Evolutionary conservation across 2,329 filamentous ascomycete species (phyloP).

Genomic region (Magnaporthiopsis incrustans): DNA sequence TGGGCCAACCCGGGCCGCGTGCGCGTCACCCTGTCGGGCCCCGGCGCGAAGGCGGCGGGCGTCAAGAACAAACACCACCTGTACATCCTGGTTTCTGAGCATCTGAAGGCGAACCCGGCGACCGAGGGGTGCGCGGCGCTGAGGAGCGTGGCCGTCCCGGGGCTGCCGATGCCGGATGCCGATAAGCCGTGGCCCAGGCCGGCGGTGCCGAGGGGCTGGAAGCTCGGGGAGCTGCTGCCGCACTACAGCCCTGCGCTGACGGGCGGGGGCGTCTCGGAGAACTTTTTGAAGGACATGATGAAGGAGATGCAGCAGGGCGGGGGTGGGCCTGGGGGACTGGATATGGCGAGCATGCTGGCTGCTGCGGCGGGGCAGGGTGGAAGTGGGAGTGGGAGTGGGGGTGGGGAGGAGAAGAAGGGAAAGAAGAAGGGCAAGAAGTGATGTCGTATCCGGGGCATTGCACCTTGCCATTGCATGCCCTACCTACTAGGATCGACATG

Average conservation of each 20-base stretch:
- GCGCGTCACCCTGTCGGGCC: slow-evolving; percentile 60
- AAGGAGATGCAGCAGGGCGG: slow-evolving; percentile 65
- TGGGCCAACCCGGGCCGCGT: slow-evolving; percentile 95
- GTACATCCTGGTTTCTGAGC: slow-evolving; percentile 69
- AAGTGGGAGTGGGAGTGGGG: slow-evolving; percentile 19
- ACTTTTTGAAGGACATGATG: slow-evolving; percentile 96
- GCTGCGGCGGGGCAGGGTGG: slow-evolving; percentile 17
- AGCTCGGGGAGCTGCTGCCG: slow-evolving; percentile 75
- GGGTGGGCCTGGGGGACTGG: slow-evolving; percentile 27
- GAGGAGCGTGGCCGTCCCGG: slow-evolving; percentile 58
- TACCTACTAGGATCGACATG: too few species aligned
- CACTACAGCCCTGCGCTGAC: slow-evolving; percentile 84
- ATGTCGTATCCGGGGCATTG: too few species aligned
- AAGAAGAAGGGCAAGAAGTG: slow-evolving; percentile 15
- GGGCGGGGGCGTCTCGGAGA: slow-evolving; percentile 88
- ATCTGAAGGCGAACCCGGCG: slow-evolving; percentile 72
- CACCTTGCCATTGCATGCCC: too few species aligned
- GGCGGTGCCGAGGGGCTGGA: slow-evolving; percentile 80
- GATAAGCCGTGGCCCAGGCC: slow-evolving; percentile 63
- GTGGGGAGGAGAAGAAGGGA: slow-evolving; percentile 20
- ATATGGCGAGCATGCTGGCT: slow-evolving; percentile 22
- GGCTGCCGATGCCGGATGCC: slow-evolving; percentile 57
- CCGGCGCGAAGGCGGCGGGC: slow-evolving; percentile 18
- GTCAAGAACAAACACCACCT: slow-evolving; percentile 80
- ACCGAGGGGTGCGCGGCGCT: slow-evolving; percentile 60